A percentile compares a stretch with the other conserved stretches of the same genome.
phyloP scores from a whole-genome alignment of 1,139 yeast genomes.

The Yamadazyma mexicana region DNA sequence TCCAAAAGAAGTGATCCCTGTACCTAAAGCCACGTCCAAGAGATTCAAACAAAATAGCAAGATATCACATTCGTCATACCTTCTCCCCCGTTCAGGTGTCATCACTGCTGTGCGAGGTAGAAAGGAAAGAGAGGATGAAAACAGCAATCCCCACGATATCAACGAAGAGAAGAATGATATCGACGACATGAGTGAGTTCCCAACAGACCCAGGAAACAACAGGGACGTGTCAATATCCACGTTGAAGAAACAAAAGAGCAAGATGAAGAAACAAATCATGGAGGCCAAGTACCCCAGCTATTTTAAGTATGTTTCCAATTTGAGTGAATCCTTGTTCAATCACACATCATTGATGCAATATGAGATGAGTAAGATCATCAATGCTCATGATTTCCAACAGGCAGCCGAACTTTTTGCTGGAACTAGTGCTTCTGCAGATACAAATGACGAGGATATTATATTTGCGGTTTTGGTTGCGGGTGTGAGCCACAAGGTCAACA shows the following conservation, averaged over 20 bases:
- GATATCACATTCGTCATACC: constrained; percentile 42
- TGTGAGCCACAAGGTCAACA: constrained; percentile 21
- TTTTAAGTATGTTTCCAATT: constrained; percentile 33
- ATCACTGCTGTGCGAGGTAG: constrained; percentile 49
- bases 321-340: constrained; percentile 41
- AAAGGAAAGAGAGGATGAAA: constrained; percentile 23
- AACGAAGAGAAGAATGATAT: constrained; percentile 37
- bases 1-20: constrained; percentile 12
- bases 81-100: constrained; percentile 48
- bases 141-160: not conserved
- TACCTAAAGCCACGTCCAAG: constrained; percentile 13
- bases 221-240: constrained; percentile 32
- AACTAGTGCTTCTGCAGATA: constrained; percentile 18
- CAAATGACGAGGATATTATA: constrained; percentile 38
- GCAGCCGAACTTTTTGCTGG: constrained; percentile 15
- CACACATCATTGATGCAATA: constrained; percentile 33
- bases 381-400: constrained; percentile 15
- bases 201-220: constrained; percentile 15
- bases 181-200: constrained; percentile 42
- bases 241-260: constrained; percentile 34
- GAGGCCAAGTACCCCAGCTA: constrained; percentile 40
- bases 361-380: constrained; percentile 27
- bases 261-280: constrained; percentile 30
- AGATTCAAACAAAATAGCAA: constrained; percentile 25
- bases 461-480: constrained; percentile 39